These are phyloP conservation scores for Penicillium cinerascens DNA, from an alignment of 495 filamentous ascomycete genomes.

Conservation along the genomic window DNA sequence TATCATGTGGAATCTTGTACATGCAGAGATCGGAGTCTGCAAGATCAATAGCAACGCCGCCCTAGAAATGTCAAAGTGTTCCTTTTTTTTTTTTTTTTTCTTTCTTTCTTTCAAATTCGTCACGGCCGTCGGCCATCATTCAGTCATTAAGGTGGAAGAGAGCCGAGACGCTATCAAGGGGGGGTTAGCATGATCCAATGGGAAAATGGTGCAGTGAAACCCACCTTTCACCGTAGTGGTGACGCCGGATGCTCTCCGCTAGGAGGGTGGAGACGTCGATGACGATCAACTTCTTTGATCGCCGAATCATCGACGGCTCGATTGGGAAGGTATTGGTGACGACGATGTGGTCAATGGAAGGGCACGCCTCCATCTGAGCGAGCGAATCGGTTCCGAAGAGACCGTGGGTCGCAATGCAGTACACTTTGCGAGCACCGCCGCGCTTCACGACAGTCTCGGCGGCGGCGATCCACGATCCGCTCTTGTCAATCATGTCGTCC, in stretches of 20 bases:
- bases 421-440: constrained; percentile 87
- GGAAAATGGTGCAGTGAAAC: constrained; percentile 16
- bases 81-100: background rate
- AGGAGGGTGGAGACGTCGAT: constrained; percentile 85
- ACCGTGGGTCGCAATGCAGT: constrained; percentile 96
- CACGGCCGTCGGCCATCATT: constrained; percentile 20
- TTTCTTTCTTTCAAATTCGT: constrained; percentile 6
- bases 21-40: constrained; percentile 23
- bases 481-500: constrained; percentile 98
- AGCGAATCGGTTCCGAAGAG: constrained; percentile 88
- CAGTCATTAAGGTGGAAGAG: constrained; percentile 65
- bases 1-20: constrained; percentile 22
- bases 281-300: constrained; percentile 78
- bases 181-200: constrained; percentile 4
- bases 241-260: constrained; percentile 88
- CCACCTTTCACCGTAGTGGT: constrained; percentile 80
- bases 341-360: constrained; percentile 88
- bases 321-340: constrained; percentile 98
- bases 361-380: constrained; percentile 84
- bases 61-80: constrained; percentile 10
- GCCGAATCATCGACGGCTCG: constrained; percentile 60
- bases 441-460: constrained; percentile 95
- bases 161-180: constrained; percentile 67
- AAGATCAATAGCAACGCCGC: constrained; percentile 24
- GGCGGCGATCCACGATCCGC: constrained; percentile 96